Percentiles rank a stretch among this genome's conserved stretches.
phyloP scores from a whole-genome alignment of 768 basidiomycete genomes.

The Lactarius trivialis region DNA sequence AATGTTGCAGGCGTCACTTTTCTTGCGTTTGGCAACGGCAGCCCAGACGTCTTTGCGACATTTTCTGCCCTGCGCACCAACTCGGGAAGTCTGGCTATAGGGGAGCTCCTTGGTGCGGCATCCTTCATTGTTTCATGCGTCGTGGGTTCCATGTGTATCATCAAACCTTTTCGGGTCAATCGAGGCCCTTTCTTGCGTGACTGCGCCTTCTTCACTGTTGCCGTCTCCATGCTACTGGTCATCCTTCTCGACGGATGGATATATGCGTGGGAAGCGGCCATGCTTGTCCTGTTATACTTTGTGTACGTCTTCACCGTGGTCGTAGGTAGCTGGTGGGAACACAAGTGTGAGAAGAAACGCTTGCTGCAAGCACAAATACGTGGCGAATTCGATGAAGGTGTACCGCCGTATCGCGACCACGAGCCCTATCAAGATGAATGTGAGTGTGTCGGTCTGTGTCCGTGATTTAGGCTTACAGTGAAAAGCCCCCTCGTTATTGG shows the following conservation, averaged over 20 bases:
- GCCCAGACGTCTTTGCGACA: slow-evolving; percentile 93
- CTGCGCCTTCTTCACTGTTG: slow-evolving; percentile 87
- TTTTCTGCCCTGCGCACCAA: slow-evolving; percentile 85
- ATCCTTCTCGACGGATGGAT: slow-evolving; percentile 77
- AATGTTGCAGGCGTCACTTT: slow-evolving; percentile 96
- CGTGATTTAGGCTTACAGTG: neutral
- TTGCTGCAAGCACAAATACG: slow-evolving; percentile 47
- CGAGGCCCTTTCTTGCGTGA: slow-evolving; percentile 83
- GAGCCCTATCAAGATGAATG: slow-evolving; percentile 60
- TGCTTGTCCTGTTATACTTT: slow-evolving; percentile 67
- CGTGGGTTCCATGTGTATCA: slow-evolving; percentile 96
- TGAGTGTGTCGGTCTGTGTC: slow-evolving; percentile 32
- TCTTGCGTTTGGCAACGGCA: slow-evolving; percentile 94
- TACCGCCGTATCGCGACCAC: slow-evolving; percentile 34
- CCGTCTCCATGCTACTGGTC: slow-evolving; percentile 66
- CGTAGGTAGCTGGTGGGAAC: slow-evolving; percentile 69
- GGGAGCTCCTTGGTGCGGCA: slow-evolving; percentile 92
- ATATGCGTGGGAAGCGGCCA: slow-evolving; percentile 59
- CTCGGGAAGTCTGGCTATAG: slow-evolving; percentile 87
- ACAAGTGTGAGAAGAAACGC: slow-evolving; percentile 43
- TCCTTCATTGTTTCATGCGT: slow-evolving; percentile 95
- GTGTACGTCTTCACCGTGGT: slow-evolving; percentile 75
- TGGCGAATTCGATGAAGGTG: slow-evolving; percentile 48
- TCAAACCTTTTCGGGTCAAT: slow-evolving; percentile 87
- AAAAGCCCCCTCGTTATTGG: slow-evolving; percentile 25